phyloP scores from a whole-genome alignment of 805 yeast genomes.

The Suhomyces prunicola region DNA sequence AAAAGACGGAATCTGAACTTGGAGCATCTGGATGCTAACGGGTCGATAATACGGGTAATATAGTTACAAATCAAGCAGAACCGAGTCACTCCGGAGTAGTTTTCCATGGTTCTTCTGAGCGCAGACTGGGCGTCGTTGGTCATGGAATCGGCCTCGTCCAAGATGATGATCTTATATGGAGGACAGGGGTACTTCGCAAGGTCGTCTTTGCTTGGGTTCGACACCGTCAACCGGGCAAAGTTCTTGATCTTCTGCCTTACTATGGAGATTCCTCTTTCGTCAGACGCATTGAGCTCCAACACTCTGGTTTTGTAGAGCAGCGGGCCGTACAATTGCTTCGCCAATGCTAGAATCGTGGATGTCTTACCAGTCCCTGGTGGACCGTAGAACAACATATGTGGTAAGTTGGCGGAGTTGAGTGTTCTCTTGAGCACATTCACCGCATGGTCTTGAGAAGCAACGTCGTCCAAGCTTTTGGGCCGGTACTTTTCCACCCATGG shows the following conservation, averaged over 20 bases:
- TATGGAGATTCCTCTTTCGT: conserved; percentile 85
- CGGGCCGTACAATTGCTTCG: conserved; percentile 76
- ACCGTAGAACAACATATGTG: conserved; percentile 89
- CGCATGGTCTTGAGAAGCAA: conserved; percentile 89
- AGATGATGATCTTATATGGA: conserved; percentile 86
- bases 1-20: conserved; percentile 86
- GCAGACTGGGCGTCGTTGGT: conserved; percentile 97
- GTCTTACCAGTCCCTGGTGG: conserved; percentile 96
- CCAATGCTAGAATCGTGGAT: conserved; percentile 80
- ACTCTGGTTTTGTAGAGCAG: conserved; percentile 64
- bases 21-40: conserved; percentile 93
- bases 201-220: conserved; percentile 73
- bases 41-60: conserved; percentile 94
- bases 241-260: conserved; percentile 82
- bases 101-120: conserved; percentile 89
- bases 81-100: conserved; percentile 80
- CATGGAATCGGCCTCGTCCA: conserved; percentile 98
- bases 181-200: conserved; percentile 85
- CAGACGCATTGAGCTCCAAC: conserved; percentile 83
- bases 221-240: conserved; percentile 81
- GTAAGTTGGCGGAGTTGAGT: conserved; percentile 74
- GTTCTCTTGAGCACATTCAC: conserved; percentile 79
- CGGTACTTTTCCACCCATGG: conserved; percentile 95
- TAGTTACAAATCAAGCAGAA: conserved; percentile 95
- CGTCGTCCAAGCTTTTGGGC: conserved; percentile 82